Evolutionary conservation across 768 basidiomycete genomes (phyloP).

Genomic region (Lactarius akahatsu): DNA sequence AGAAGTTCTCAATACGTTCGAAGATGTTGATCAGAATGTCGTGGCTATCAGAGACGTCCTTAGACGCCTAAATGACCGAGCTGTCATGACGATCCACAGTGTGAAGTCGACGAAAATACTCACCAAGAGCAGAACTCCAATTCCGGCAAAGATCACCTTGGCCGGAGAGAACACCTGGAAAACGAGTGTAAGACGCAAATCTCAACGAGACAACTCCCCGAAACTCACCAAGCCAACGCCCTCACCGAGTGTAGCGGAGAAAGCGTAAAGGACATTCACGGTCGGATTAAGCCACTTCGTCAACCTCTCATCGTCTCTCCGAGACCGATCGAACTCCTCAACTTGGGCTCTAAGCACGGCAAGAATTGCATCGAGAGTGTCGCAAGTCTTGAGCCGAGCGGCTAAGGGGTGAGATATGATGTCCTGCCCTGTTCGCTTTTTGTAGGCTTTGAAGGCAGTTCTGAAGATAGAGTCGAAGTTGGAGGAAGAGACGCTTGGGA

Average conservation of each 20-base stretch:
- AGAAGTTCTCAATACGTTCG: background rate
- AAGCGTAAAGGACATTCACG: background rate
- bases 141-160: background rate
- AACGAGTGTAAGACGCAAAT: background rate
- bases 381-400: no score
- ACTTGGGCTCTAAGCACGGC: no score
- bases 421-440: background rate
- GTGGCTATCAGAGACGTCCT: background rate
- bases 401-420: background rate
- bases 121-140: conserved; percentile 3
- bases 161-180: background rate
- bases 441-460: background rate
- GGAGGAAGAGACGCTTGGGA: background rate
- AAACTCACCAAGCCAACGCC: background rate
- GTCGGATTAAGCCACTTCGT: background rate
- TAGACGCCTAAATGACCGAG: background rate
- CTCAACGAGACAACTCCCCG: background rate
- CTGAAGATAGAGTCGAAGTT: background rate
- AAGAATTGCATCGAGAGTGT: no score
- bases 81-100: background rate
- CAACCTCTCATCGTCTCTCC: no score
- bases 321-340: no score
- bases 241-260: background rate
- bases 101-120: background rate
- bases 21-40: background rate